Evolutionary conservation across 345 rosid genomes (phyloP), one percentile per base, ranked within the genome.

Genomic region (Hypericum perforatum): DNA sequence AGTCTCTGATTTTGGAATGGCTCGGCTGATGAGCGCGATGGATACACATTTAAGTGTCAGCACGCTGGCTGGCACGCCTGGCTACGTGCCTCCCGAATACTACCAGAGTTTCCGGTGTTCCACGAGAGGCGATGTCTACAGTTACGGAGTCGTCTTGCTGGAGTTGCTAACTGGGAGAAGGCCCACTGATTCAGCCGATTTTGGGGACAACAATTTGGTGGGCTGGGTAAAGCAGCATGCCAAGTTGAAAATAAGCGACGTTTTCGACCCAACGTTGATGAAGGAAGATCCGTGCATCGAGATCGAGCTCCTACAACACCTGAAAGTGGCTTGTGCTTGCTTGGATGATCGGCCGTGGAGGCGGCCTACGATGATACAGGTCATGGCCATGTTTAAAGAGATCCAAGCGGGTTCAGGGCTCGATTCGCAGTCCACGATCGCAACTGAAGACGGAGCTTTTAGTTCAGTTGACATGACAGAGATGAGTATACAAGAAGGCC

Each of bases 201-300:
- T 92, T 5, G 98, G 98, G 10, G 98, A 92, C 71, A 89, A 92
- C 63, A 92, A 92, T 64, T 81, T 92, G 15, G 98, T 92, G 0
- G 98, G 98, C 46, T 92, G 98, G 98, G 97, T 92, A 49, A 92
- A 82, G 62, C 95, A 82, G 70, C 95, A 89, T 0, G 96, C 91
- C 0, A 92, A 84, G 49, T 61, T 84, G 58, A 77, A 55, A 63
- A 68, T 80, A 29, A 84, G 74, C n/a, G 79, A 92, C 10, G 94
- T 92, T 3, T 82, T 92, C 1, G 98, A 92, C 72, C 91, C 81
- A 0, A 78, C 62, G 54, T 78, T 92, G 2, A 53, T 82, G 73
- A 84, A 76, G 55, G 95, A 85, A 63, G 95, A 89, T 49, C 87
- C 94, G 3, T 65, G 58, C 39, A 55, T 89, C 0, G 78, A 83